These are phyloP conservation scores for Macrophomina phaseolina DNA, from an alignment of 2,329 filamentous ascomycete species.

Conservation along the genomic window DNA sequence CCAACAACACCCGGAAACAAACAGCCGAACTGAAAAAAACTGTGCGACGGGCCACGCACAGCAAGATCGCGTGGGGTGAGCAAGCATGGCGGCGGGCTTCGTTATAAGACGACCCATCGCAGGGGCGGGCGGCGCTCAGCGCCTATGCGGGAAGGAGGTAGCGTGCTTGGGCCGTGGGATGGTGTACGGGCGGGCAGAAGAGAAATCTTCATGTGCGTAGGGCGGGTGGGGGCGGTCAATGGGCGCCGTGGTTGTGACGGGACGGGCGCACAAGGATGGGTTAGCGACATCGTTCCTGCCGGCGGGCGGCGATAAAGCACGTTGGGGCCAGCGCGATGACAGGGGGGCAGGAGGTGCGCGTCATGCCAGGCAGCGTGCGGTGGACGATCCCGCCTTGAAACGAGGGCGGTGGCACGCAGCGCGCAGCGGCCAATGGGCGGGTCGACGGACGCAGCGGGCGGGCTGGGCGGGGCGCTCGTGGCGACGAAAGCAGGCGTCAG, in stretches of 20 bases:
- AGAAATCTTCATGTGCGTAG: constrained; percentile 24
- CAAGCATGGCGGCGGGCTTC: not conserved
- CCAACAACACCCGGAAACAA: not conserved
- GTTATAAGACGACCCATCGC: not conserved
- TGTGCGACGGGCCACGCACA: too few species aligned
- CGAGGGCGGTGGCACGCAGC: constrained; percentile 24
- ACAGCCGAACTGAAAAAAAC: not conserved
- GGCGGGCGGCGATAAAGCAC: constrained; percentile 24
- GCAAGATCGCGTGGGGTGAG: too few species aligned
- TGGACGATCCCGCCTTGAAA: constrained; percentile 25
- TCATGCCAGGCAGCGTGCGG: constrained; percentile 21
- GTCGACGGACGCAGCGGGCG: constrained; percentile 15
- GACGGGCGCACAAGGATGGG: constrained; percentile 22
- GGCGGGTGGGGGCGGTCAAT: constrained; percentile 19
- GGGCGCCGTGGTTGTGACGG: constrained; percentile 21
- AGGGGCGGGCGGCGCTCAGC: not conserved
- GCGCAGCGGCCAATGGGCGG: constrained; percentile 8
- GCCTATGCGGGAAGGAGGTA: constrained; percentile 20
- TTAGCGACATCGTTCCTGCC: constrained; percentile 12
- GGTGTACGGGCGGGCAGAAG: not conserved
- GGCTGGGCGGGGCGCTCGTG: constrained; percentile 22
- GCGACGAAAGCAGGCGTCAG: constrained; percentile 22
- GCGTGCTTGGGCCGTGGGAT: constrained; percentile 3
- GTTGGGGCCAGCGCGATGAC: constrained; percentile 20
- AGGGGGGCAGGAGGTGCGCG: constrained; percentile 10